Evolutionary conservation across 495 filamentous ascomycete genomes (phyloP).

Genomic region (Podospora bellae-mahoneyi): DNA sequence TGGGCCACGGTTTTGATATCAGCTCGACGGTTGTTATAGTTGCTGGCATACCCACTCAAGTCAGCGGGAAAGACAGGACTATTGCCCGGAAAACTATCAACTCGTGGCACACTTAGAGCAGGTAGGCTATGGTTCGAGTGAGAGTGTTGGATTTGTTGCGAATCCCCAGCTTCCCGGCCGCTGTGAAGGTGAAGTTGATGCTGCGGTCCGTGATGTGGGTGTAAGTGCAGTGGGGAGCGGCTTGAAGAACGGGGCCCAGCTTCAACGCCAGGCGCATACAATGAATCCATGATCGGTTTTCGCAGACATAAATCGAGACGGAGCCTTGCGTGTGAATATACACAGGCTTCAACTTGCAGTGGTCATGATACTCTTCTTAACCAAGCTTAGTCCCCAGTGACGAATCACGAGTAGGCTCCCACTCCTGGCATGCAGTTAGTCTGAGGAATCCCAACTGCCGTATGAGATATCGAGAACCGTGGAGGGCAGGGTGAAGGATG

Average conservation of each 20-base stretch:
- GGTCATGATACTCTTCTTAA: background rate
- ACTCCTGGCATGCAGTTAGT: background rate
- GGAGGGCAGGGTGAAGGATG: no score
- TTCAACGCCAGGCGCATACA: background rate
- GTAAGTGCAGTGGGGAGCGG: conserved; percentile 1
- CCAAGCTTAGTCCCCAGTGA: background rate
- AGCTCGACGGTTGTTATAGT: background rate
- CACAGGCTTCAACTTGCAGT: background rate
- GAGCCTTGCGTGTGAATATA: background rate
- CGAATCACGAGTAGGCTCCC: background rate
- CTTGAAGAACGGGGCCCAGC: background rate
- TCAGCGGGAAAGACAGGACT: background rate
- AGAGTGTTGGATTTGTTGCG: background rate
- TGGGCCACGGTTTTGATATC: background rate
- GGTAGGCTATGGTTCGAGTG: background rate
- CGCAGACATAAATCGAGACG: background rate
- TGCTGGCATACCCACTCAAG: background rate
- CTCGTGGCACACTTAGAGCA: background rate
- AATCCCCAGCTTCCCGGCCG: background rate
- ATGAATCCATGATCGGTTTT: background rate
- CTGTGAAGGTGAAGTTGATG: background rate
- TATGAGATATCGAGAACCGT: no score
- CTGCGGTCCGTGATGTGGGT: background rate
- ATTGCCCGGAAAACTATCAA: background rate
- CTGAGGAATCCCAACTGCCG: background rate